phyloP scores from a whole-genome alignment of 2,329 filamentous ascomycete species.

The Fusarium sublunatum region DNA sequence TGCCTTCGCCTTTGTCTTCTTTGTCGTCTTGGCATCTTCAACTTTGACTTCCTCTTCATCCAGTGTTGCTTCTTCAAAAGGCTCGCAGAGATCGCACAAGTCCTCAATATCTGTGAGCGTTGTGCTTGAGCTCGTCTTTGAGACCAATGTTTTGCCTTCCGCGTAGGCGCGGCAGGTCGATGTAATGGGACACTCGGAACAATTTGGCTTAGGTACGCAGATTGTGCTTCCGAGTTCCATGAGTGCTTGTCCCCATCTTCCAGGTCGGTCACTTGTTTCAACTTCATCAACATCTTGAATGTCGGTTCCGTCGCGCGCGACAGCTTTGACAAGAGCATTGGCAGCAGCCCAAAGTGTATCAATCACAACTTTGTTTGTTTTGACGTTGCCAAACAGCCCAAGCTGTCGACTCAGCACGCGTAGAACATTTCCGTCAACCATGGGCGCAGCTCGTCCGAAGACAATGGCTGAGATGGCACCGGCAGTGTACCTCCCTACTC shows the following conservation, averaged over 20 bases:
- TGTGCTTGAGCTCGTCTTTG: slow-evolving; percentile 13
- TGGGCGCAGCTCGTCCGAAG: slow-evolving; percentile 67
- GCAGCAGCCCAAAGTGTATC: slow-evolving; percentile 70
- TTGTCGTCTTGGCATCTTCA: slow-evolving; percentile 20
- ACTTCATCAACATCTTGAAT: slow-evolving; percentile 40
- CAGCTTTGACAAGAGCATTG: slow-evolving; percentile 63
- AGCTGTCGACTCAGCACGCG: slow-evolving; percentile 70
- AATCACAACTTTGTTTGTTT: slow-evolving; percentile 63
- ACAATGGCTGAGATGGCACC: slow-evolving; percentile 72
- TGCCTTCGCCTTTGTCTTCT: slow-evolving; percentile 24
- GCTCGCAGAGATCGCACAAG: slow-evolving; percentile 60
- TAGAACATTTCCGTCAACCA: slow-evolving; percentile 73
- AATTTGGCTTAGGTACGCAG: slow-evolving; percentile 69
- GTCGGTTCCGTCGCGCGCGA: slow-evolving; percentile 55
- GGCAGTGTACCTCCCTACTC: slow-evolving; percentile 71
- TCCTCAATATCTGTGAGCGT: slow-evolving; percentile 62
- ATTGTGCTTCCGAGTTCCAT: slow-evolving; percentile 75
- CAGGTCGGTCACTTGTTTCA: slow-evolving; percentile 62
- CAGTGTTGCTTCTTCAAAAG: slow-evolving; percentile 54
- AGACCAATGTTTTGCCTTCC: slow-evolving; percentile 56
- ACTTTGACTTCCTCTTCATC: slow-evolving; percentile 33
- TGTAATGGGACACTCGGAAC: slow-evolving; percentile 62
- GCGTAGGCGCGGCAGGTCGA: slow-evolving; percentile 63
- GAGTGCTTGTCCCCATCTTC: slow-evolving; percentile 71
- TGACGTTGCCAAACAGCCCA: slow-evolving; percentile 66